Evolutionary conservation across 2,329 filamentous ascomycete genomes (phyloP).

Genomic region (Pyrenophora teres): DNA sequence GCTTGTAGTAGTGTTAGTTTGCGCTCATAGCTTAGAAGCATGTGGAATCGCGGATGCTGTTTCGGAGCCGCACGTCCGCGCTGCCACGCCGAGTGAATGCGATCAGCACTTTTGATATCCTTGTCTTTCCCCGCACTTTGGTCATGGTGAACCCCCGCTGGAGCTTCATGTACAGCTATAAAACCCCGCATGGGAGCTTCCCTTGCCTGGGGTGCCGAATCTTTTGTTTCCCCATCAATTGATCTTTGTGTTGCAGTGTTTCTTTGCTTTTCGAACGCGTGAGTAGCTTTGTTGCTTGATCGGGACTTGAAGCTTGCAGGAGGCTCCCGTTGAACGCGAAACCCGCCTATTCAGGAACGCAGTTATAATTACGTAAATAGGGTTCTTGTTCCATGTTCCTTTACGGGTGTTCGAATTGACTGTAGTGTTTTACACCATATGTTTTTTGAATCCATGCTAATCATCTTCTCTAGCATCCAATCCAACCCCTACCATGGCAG

Average conservation of each 20-base stretch:
- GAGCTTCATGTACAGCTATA: conserved; percentile 24
- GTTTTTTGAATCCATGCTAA: background rate
- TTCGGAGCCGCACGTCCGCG: conserved; percentile 34
- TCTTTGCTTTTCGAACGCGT: too few species aligned
- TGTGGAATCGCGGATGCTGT: conserved; percentile 5
- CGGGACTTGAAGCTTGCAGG: too few species aligned
- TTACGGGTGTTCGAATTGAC: too few species aligned
- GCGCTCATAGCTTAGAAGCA: background rate
- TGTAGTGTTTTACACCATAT: too few species aligned
- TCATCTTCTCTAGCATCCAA: background rate
- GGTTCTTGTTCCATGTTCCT: too few species aligned
- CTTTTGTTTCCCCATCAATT: background rate
- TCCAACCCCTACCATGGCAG: background rate
- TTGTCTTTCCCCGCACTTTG: conserved; percentile 38
- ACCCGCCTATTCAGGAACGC: too few species aligned
- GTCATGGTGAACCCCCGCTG: conserved; percentile 13
- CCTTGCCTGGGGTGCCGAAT: background rate
- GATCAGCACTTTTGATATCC: conserved; percentile 2
- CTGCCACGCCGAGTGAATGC: background rate
- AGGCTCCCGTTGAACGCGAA: too few species aligned
- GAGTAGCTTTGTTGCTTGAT: too few species aligned
- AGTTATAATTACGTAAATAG: too few species aligned
- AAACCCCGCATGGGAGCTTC: conserved; percentile 25
- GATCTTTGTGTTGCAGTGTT: too few species aligned
- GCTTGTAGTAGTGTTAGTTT: background rate